Percentiles rank a stretch among this genome's conserved stretches.
Evolutionary conservation across 2,329 filamentous ascomycete species (phyloP).

Genomic region (Alternaria burnsii): DNA sequence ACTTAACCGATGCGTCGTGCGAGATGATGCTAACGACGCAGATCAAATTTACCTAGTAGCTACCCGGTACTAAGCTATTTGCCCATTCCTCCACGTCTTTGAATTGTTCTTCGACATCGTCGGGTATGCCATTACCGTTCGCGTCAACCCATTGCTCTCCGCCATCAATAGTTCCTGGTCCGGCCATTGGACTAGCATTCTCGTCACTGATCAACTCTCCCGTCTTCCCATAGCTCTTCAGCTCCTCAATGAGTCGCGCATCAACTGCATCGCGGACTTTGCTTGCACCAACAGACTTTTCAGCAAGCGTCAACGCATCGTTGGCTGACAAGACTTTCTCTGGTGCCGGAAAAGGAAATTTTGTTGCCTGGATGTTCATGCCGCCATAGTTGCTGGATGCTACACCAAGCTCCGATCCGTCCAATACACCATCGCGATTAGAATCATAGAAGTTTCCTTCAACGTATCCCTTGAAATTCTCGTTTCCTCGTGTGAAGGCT

Average conservation of each 20-base stretch:
- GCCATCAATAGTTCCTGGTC: constrained; percentile 51
- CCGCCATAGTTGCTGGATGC: constrained; percentile 57
- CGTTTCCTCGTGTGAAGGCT: constrained; percentile 65
- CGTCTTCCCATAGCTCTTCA: constrained; percentile 57
- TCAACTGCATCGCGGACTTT: constrained; percentile 58
- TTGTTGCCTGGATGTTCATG: constrained; percentile 54
- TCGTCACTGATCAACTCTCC: constrained; percentile 60
- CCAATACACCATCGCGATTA: constrained; percentile 59
- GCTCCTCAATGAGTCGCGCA: constrained; percentile 53
- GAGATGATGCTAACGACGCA: not conserved
- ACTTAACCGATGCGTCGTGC: not conserved
- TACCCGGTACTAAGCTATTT: constrained; percentile 56
- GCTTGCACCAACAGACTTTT: constrained; percentile 55
- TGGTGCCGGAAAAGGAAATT: constrained; percentile 57
- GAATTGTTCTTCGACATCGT: constrained; percentile 58
- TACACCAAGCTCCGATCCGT: constrained; percentile 57
- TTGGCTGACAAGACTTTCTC: constrained; percentile 51
- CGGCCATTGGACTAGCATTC: constrained; percentile 52
- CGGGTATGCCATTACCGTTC: constrained; percentile 62
- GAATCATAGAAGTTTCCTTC: constrained; percentile 63
- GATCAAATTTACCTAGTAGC: constrained; percentile 22
- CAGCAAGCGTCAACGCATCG: constrained; percentile 54
- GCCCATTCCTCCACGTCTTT: constrained; percentile 61
- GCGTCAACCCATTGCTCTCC: constrained; percentile 55
- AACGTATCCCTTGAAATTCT: constrained; percentile 63